Evolutionary conservation across 1,284 basidiomycete genomes (phyloP), one percentile per base, ranked within the genome.

Genomic region (Papiliotrema nemorosa): DNA sequence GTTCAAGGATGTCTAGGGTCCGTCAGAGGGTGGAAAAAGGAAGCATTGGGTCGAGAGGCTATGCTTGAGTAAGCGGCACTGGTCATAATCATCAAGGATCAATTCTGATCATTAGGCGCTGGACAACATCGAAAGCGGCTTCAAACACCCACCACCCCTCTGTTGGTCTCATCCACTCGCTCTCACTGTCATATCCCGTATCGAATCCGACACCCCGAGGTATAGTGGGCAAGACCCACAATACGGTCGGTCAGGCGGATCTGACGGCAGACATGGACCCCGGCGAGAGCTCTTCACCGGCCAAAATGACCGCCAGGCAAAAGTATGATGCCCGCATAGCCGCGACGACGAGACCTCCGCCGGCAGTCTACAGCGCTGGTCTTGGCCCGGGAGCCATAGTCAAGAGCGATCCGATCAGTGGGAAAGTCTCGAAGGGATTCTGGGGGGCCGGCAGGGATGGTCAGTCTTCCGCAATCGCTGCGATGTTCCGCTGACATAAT

Each of bases 361-460:
- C 73, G 0, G 57, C 61, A n/a, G 56, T 75, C 5, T 62, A 68
- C 45, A 63, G 58, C 29, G 68, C 65, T 1, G 62, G 71, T 1
- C 47, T 72, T 38, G 63, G 62, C 24, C 52, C 59, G 12, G 68
- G 68, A 2, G 67, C 62, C 0, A 58, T 71, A 5, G 65, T 73
- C 26, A 54, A 65, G 31, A 69, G 68, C 33, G 73, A 75, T 42
- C 71, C 73, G 1, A 54, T 73, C 39, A 65, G 53, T 12, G 73
- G 70, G 3, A 72, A 72, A 44, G 63, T 69, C 2, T 63, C 69
- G 4, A 72, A 72, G 44, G 73, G 73, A 0, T 72, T 66, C 51
- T 72, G 72, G 64, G 71, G 70, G 25, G 70, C 73, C 4, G 65
- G 64, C 0, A 50, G 62, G 42, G 66, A 71, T 58, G 62, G 69